Evolutionary conservation across 495 filamentous ascomycete species (phyloP).

Genomic region (Aspergillus heteromorphus): DNA sequence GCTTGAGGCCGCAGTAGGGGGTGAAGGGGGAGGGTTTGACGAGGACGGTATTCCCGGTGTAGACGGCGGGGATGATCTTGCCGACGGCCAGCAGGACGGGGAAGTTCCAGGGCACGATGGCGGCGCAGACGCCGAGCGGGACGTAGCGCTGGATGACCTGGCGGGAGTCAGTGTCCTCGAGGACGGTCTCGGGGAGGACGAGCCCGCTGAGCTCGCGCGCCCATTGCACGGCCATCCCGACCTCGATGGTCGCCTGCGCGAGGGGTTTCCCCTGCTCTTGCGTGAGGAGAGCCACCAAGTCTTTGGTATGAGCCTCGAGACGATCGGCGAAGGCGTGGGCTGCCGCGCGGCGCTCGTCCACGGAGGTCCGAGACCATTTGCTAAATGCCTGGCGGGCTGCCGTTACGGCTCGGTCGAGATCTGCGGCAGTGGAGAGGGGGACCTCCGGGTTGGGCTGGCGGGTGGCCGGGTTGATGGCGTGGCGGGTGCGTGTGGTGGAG

Average conservation of each 20-base stretch:
- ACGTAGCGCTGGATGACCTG: slow-evolving; percentile 47
- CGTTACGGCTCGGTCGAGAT: slow-evolving; percentile 50
- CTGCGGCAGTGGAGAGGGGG: slow-evolving; percentile 45
- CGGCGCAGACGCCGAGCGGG: slow-evolving; percentile 54
- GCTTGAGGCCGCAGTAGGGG: slow-evolving; percentile 61
- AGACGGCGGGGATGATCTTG: slow-evolving; percentile 52
- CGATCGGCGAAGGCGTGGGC: slow-evolving; percentile 49
- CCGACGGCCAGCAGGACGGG: slow-evolving; percentile 53
- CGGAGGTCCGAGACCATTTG: slow-evolving; percentile 43
- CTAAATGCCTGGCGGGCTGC: slow-evolving; percentile 45
- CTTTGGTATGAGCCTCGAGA: slow-evolving; percentile 35
- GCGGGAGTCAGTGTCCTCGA: slow-evolving; percentile 46
- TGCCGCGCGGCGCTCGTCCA: slow-evolving; percentile 51
- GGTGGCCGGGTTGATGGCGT: slow-evolving; percentile 20
- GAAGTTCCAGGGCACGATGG: slow-evolving; percentile 61
- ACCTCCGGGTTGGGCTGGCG: slow-evolving; percentile 41
- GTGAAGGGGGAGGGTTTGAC: slow-evolving; percentile 62
- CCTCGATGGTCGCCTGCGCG: slow-evolving; percentile 19
- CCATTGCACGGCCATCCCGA: slow-evolving; percentile 22
- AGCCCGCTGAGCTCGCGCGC: slow-evolving; percentile 18
- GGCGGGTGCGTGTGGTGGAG: slow-evolving; percentile 21
- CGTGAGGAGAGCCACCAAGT: slow-evolving; percentile 46
- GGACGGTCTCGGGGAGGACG: slow-evolving; percentile 19
- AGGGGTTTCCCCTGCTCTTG: slow-evolving; percentile 56
- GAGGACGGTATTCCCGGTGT: slow-evolving; percentile 54